Evolutionary conservation across 2,329 filamentous ascomycete species (phyloP), one percentile per base, ranked within the genome.

Genomic region (Ceratocystis alfenasii): DNA sequence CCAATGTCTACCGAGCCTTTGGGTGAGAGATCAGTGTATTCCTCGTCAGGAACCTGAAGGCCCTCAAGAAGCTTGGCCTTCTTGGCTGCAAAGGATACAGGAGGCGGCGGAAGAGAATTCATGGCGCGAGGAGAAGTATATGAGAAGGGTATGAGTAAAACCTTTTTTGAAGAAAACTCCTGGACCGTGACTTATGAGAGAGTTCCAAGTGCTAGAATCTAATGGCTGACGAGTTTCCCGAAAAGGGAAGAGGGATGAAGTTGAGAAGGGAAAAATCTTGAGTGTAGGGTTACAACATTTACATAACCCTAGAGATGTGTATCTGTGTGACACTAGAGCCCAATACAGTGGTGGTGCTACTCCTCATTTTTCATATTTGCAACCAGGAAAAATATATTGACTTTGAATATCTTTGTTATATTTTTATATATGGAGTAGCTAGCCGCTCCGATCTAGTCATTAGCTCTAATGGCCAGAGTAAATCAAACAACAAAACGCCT

Each of bases 1-100:
- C 85, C 87, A 61, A 78, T 83, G 74, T 97, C 93, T 22, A 97
- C 83, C 0, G 86, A 88, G 17, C 92, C 93, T 77, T 96, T 96
- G 2, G 93, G 92, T 1, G 90, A 95, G 6, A 87, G 81, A 75
- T 96, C 93, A 50, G 84, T 83, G 75, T 96, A 95, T 67, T 88
- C 81, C 3, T 79, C 80, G 55, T 84, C 82, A 1, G 90, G 87
- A 2, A 85, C 79, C 7, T 83, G 78, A 2, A 96, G 84, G 69
- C 87, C 83, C 53, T 80, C 76, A 15, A 96, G 77, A 69, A 96
- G 95, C 68, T 81, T 85, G 63, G 76, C 74, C 75, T 96, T 97
- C 73, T 84, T 88, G 59, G 75, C 72, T 50, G 75, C 62, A 72
- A 89, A 89, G 45, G 70, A 68, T 15, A 72, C 66, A 4, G 75